Conservation (phyloP, 371 early-diverging fungal species). For the Lichtheimia hyalospora region DNA sequence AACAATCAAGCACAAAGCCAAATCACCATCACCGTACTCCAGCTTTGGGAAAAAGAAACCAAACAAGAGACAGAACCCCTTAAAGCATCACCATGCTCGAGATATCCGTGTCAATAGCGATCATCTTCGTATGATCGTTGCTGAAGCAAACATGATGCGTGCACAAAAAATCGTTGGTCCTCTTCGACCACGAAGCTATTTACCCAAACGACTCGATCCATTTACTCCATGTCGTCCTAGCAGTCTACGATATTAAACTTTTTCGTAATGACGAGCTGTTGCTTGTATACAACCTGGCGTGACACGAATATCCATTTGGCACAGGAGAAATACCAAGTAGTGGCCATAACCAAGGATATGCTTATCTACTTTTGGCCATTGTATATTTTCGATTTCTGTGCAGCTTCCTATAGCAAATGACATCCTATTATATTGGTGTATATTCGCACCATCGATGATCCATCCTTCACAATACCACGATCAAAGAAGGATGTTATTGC, state of each 20-base stretch:
- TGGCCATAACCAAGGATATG: not conserved
- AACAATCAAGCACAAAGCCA: not conserved
- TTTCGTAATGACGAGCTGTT: too few species aligned
- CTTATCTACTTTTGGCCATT: too few species aligned
- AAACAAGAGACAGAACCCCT: not conserved
- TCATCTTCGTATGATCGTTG: slow-evolving; percentile 61
- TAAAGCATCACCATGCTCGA: slow-evolving; percentile 19
- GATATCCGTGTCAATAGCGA: slow-evolving; percentile 53
- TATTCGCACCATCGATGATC: too few species aligned
- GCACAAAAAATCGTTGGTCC: slow-evolving; percentile 60
- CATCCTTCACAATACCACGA: too few species aligned
- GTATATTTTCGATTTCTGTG: too few species aligned
- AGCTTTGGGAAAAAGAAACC: not conserved
- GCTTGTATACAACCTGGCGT: too few species aligned
- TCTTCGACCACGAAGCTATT: slow-evolving; percentile 49
- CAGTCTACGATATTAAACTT: slow-evolving; percentile 14
- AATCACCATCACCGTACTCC: not conserved
- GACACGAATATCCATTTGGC: not conserved
- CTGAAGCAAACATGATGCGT: slow-evolving; percentile 63
- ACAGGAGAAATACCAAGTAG: not conserved
- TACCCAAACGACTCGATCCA: slow-evolving; percentile 46
- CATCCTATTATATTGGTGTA: too few species aligned
- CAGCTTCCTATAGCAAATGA: too few species aligned
- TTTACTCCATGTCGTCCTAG: slow-evolving; percentile 30
- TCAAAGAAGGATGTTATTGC: too few species aligned